A percentile compares a stretch with the other conserved stretches of the same genome.
Evolutionary conservation across 352 stramenopile genomes (phyloP).

Genomic region (Phytophthora pseudosyringae): DNA sequence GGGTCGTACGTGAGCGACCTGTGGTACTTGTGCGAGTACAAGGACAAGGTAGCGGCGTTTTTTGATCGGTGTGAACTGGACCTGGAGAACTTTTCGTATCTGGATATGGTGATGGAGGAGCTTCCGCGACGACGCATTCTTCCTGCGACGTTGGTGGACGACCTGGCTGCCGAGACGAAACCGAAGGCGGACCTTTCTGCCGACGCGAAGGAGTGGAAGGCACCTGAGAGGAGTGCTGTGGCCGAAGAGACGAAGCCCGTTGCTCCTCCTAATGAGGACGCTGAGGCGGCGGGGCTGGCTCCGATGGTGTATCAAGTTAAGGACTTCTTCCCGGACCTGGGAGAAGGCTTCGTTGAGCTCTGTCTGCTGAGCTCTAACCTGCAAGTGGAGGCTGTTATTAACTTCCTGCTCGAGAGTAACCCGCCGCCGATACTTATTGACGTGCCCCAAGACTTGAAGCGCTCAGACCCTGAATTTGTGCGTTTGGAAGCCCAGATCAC

Average conservation of each 20-base stretch:
- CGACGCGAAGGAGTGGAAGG: constrained; percentile 23
- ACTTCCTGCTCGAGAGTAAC: constrained; percentile 65
- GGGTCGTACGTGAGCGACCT: constrained; percentile 80
- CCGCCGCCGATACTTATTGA: constrained; percentile 43
- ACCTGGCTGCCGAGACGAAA: constrained; percentile 27
- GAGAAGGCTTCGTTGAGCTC: constrained; percentile 68
- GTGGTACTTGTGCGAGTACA: constrained; percentile 69
- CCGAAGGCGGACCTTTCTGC: constrained; percentile 6
- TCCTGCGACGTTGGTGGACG: constrained; percentile 21
- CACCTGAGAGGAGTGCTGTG: background rate
- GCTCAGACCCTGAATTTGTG: constrained; percentile 38
- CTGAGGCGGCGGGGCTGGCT: constrained; percentile 16
- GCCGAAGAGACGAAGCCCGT: constrained; percentile 20
- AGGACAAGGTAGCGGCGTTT: constrained; percentile 60
- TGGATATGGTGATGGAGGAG: constrained; percentile 72
- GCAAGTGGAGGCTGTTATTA: constrained; percentile 62
- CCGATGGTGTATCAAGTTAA: constrained; percentile 61
- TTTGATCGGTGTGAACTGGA: constrained; percentile 65
- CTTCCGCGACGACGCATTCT: constrained; percentile 56
- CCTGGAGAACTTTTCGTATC: constrained; percentile 66
- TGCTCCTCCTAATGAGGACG: background rate
- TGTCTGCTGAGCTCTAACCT: constrained; percentile 54
- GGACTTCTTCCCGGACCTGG: constrained; percentile 67
- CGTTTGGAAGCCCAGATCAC: constrained; percentile 38
- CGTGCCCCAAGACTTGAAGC: constrained; percentile 38